Evolutionary conservation across 2,329 filamentous ascomycete genomes (phyloP).

Genomic region (Sporothrix schenckii): DNA sequence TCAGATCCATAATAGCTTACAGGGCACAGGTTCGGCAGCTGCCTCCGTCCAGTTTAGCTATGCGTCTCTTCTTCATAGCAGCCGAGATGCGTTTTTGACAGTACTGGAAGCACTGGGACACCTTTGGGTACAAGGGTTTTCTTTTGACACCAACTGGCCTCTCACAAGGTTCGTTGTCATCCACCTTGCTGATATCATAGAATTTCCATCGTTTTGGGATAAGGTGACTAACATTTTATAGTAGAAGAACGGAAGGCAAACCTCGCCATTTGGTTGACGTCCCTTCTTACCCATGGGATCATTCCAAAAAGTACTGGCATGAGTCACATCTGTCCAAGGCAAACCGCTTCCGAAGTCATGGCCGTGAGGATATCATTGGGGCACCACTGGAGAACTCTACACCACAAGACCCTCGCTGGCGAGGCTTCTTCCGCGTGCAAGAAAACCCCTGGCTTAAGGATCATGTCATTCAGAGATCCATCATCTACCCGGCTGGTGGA

Average conservation of each 20-base stretch:
- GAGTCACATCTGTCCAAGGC: constrained; percentile 44
- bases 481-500: constrained; percentile 46
- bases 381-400: constrained; percentile 37
- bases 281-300: constrained; percentile 50
- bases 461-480: constrained; percentile 47
- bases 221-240: neutral
- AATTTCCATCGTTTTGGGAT: neutral
- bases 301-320: constrained; percentile 45
- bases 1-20: constrained; percentile 24
- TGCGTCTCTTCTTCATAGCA: constrained; percentile 33
- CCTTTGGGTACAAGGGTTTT: constrained; percentile 33
- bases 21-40: neutral
- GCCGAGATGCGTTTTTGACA: constrained; percentile 29
- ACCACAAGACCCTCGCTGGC: constrained; percentile 46
- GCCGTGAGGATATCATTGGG: constrained; percentile 41
- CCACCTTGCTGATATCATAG: neutral
- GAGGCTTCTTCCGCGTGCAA: constrained; percentile 48
- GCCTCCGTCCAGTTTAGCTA: neutral
- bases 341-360: constrained; percentile 41
- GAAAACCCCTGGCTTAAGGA: constrained; percentile 52
- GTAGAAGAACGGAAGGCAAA: neutral
- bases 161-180: constrained; percentile 1
- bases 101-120: constrained; percentile 29
- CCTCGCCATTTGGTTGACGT: constrained; percentile 41
- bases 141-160: constrained; percentile 29